Conservation (phyloP, 192 early-diverging fungal genomes). For the Rhizophagus prolifer region DNA sequence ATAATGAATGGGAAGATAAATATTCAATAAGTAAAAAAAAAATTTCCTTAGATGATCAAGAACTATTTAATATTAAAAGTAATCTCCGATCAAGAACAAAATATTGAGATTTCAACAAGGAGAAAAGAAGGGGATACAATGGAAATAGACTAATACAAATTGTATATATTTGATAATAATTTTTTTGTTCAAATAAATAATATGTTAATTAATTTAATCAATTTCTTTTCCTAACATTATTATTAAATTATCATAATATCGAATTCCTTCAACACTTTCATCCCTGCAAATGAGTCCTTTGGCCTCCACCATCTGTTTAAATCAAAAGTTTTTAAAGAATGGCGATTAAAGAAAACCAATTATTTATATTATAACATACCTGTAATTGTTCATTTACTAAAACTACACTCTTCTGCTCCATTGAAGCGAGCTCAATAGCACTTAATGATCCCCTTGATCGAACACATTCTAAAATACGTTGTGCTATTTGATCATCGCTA, state of each 20-base stretch:
- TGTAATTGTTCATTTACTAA: constrained; percentile 70
- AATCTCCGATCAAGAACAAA: not conserved
- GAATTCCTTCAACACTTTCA: constrained; percentile 79
- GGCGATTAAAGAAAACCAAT: not conserved
- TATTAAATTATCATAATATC: constrained; percentile 77
- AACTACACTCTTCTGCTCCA: constrained; percentile 58
- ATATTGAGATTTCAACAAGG: no score
- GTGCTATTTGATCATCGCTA: constrained; percentile 69
- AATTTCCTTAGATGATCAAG: not conserved
- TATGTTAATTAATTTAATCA: not conserved
- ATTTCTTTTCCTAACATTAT: constrained; percentile 1
- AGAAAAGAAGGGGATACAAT: no score
- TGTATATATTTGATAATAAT: not conserved
- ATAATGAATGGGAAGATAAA: not conserved
- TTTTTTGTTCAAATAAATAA: not conserved
- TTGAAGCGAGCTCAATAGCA: constrained; percentile 67
- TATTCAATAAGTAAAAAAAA: not conserved
- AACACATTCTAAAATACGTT: constrained; percentile 47
- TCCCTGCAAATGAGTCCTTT: constrained; percentile 83
- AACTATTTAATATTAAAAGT: not conserved
- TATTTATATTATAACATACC: constrained; percentile 43
- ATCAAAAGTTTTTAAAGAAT: constrained; percentile 16
- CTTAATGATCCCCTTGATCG: constrained; percentile 52
- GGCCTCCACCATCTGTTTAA: constrained; percentile 66
- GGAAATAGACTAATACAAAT: not conserved